These are phyloP conservation scores for Ganoderma lucidum DNA, from an alignment of 1,284 basidiomycete genomes.

Conservation along the genomic window DNA sequence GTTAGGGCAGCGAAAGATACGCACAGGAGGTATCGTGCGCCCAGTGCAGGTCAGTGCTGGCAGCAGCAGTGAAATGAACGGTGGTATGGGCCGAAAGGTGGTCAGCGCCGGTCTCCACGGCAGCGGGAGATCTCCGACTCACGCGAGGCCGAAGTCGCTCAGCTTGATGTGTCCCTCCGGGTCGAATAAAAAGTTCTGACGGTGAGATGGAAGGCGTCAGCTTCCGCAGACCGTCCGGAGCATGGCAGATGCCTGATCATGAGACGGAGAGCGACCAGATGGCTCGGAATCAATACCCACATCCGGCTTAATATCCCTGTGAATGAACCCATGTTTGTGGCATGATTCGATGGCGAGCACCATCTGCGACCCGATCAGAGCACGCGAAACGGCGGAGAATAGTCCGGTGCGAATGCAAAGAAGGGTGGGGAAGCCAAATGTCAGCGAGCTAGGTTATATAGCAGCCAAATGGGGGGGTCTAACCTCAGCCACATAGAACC, in stretches of 20 bases:
- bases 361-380: slow-evolving; percentile 67
- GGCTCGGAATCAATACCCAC: slow-evolving; percentile 52
- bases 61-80: slow-evolving; percentile 21
- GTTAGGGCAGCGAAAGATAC: slow-evolving; percentile 36
- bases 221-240: slow-evolving; percentile 29
- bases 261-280: slow-evolving; percentile 33
- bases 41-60: slow-evolving; percentile 86
- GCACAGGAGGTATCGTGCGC: slow-evolving; percentile 91
- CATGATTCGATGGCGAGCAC: slow-evolving; percentile 94
- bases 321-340: slow-evolving; percentile 95
- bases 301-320: slow-evolving; percentile 96
- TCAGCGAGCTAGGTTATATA: slow-evolving; percentile 27
- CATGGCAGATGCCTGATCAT: slow-evolving; percentile 20
- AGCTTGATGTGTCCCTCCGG: slow-evolving; percentile 93
- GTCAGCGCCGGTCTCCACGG: slow-evolving; percentile 15
- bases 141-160: slow-evolving; percentile 96
- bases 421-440: slow-evolving; percentile 19
- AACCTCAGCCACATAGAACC: slow-evolving; percentile 95
- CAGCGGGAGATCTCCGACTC: slow-evolving; percentile 46
- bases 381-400: slow-evolving; percentile 21
- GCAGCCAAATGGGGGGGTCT: slow-evolving; percentile 29
- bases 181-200: slow-evolving; percentile 94
- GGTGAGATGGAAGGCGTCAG: slow-evolving; percentile 40
- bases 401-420: slow-evolving; percentile 10
- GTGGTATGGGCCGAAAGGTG: slow-evolving; percentile 22